Base-by-base conservation (phyloP, 257 asterid species). In the Leonotis leonurus region DNA sequence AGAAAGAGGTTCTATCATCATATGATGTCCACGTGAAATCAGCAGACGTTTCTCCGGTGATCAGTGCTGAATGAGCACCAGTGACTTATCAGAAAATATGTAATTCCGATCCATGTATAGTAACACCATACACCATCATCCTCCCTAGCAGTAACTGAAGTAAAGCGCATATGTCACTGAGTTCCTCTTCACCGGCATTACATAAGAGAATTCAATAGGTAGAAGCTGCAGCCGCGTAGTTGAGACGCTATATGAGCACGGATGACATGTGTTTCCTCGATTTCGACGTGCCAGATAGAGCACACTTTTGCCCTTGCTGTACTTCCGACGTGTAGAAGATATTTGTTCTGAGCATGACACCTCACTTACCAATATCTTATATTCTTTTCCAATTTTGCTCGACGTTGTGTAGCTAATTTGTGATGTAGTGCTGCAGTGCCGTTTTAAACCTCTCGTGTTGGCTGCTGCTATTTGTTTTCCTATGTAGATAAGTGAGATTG, bases 1-100 rank as follows among this genome's bases (percentile, higher is more conserved):
- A 89, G 96, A 78, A 72, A 76, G 78, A 65, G 51, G 84, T 69
- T 44, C 65, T 86, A 49, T 86, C 91, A 20, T 76, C 87, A 32
- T 71, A 80, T 44, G 90, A 80, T 69, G 69, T 67, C 70, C 65
- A 56, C 58, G 33, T 64, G 62, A 78, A 74, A 26, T 71, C 73
- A 55, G 63, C 68, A 27, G 81, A 75, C 26, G 59, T 73, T 61
- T 72, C 86, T 45, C 64, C 82, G 16, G 68, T 75, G 20, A 33
- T 60, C 58, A 46, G 73, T 60, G 73, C 75, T 41, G 80, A 78
- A 51, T 77, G 51, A 61, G 40, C 59, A 41, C 29, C 33, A 29
- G 8, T 4, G 29, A 16, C n/a, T n/a, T n/a, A n/a, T n/a, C n/a
- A n/a, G 9, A 39, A 18, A 53, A 45, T 57, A 62, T 71, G 37